These are phyloP conservation scores for Calonectria honghensis DNA, from an alignment of 2,329 filamentous ascomycete species.

Conservation along the genomic window DNA sequence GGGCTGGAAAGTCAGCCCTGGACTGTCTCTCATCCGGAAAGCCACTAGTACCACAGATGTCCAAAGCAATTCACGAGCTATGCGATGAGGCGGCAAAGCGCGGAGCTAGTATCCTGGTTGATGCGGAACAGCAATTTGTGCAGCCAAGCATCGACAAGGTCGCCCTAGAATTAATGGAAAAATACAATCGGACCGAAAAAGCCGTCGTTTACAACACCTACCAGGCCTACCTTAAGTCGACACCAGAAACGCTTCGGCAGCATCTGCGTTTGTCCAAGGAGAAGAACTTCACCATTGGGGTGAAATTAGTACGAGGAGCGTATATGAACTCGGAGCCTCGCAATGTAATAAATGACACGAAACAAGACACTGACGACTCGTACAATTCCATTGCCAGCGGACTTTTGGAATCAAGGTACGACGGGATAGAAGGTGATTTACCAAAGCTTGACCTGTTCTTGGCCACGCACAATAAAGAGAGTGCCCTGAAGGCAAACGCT, in stretches of 20 bases:
- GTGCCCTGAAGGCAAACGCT: slow-evolving; percentile 41
- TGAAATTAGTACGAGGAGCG: slow-evolving; percentile 75
- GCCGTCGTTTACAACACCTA: slow-evolving; percentile 70
- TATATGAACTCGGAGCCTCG: slow-evolving; percentile 71
- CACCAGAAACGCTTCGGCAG: slow-evolving; percentile 62
- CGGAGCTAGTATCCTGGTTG: slow-evolving; percentile 65
- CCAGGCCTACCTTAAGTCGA: slow-evolving; percentile 73
- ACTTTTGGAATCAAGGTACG: slow-evolving; percentile 60
- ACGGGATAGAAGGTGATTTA: slow-evolving; percentile 57
- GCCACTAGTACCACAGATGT: slow-evolving; percentile 62
- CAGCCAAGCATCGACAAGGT: slow-evolving; percentile 61
- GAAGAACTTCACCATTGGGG: slow-evolving; percentile 70
- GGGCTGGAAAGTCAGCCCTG: slow-evolving; percentile 64
- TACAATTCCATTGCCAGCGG: slow-evolving; percentile 71
- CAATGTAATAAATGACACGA: slow-evolving; percentile 70
- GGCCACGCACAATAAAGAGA: slow-evolving; percentile 71
- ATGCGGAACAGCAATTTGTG: slow-evolving; percentile 68
- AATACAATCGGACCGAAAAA: slow-evolving; percentile 61
- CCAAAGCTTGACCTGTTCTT: slow-evolving; percentile 69
- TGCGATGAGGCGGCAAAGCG: slow-evolving; percentile 60
- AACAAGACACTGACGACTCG: slow-evolving; percentile 69
- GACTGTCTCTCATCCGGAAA: slow-evolving; percentile 59
- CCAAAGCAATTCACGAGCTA: slow-evolving; percentile 63
- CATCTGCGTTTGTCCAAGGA: slow-evolving; percentile 67
- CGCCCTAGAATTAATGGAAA: slow-evolving; percentile 60